Base-by-base conservation (phyloP, 306 rosid species). In the Fragaria nilgerrensis region DNA sequence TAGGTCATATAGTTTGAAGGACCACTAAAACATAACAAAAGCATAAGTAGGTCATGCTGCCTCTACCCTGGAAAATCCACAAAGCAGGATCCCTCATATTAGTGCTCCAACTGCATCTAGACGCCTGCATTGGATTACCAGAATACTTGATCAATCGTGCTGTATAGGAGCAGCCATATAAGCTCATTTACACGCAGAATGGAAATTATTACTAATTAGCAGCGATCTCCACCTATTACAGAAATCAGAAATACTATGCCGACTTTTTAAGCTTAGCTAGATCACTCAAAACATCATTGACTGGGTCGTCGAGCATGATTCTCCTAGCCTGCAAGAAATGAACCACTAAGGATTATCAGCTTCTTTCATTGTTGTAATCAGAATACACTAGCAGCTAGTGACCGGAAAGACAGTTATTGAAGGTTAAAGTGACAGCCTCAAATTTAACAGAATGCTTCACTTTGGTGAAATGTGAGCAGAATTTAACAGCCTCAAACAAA, bases 231-330 rank as follows among this genome's bases (percentile, higher is more conserved):
- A 68, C 32, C 72, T 70, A 47, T 47, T 3, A 34, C 66, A 25
- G 37, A 55, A 55, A 55, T 22, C 82, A 79, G 45, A 34, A 80
- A 75, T 76, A 79, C 81, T 74, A 84, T 36, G 76, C 66, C 1
- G 80, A 32, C 75, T 48, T 72, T 78, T 83, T 94, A 59, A 88
- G 75, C 85, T 83, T 88, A 1, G 85, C 79, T 69, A 94, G 94
- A 81, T 90, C 92, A 11, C 71, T 81, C 75, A 90, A 44, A 34
- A 85, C 85, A 41, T 81, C 85, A 62, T 86, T 85, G 63, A 94
- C 83, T 53, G 90, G 78, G 59, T 81, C 79, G 22, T 52, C 72
- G 62, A 82, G 83, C 71, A 49, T 22, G 72, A 76, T 86, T 77
- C 82, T 89, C 86, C 78, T 89, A 29, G 73, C 79, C 97, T 94